phyloP scores from a whole-genome alignment of 2,329 filamentous ascomycete species.

The Sclerotiophoma versabilis region DNA sequence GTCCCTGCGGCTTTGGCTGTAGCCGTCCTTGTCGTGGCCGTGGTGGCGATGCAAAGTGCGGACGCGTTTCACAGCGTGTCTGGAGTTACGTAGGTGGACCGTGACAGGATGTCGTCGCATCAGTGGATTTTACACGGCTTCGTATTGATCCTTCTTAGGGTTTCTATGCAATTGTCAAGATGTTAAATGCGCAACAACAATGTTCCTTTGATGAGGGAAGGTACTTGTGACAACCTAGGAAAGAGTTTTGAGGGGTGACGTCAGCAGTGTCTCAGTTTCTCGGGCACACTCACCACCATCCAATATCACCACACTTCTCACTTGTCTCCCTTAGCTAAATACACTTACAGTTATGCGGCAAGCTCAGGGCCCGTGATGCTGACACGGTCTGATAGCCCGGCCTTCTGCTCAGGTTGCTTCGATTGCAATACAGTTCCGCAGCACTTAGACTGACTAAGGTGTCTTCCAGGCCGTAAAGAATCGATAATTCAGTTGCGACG shows the following conservation, averaged over 20 bases:
- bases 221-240: background rate
- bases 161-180: background rate
- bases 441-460: no score
- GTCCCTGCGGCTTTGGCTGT: background rate
- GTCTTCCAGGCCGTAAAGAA: no score
- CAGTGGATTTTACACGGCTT: background rate
- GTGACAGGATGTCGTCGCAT: background rate
- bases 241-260: background rate
- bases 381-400: no score
- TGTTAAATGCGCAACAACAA: background rate
- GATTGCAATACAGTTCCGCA: no score
- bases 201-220: background rate
- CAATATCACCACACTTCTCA: background rate
- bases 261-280: background rate
- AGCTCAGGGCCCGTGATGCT: no score
- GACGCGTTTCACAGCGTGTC: slow-evolving; percentile 14
- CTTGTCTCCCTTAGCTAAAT: no score
- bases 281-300: background rate
- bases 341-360: no score
- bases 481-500: no score
- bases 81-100: background rate
- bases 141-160: no score
- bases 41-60: background rate
- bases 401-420: no score
- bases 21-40: background rate